phyloP scores from a whole-genome alignment of 2,329 filamentous ascomycete species.

The Capronia coronata region DNA sequence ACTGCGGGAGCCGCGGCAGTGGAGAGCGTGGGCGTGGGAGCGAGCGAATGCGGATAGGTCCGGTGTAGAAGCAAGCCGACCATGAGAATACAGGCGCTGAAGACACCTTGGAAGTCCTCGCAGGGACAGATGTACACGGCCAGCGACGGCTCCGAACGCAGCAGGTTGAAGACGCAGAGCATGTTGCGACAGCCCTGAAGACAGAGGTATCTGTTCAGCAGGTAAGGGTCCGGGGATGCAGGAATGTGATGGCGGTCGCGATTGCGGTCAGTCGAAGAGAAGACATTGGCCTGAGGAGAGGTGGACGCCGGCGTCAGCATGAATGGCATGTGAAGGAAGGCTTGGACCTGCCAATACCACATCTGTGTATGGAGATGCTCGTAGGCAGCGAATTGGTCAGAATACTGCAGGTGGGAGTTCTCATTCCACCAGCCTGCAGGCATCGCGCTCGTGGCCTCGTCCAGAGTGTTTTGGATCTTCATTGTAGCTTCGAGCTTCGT shows the following conservation, averaged over 20 bases:
- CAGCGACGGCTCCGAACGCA: slow-evolving; percentile 23
- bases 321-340: slow-evolving; percentile 25
- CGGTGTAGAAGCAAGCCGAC: slow-evolving; percentile 20
- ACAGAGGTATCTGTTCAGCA: slow-evolving; percentile 19
- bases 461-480: slow-evolving; percentile 16
- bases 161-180: slow-evolving; percentile 19
- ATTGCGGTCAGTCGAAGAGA: no score
- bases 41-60: neutral
- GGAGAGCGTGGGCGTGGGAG: neutral
- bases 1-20: no score
- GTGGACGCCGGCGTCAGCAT: slow-evolving; percentile 17
- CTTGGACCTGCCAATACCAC: slow-evolving; percentile 27
- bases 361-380: slow-evolving; percentile 24
- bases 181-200: slow-evolving; percentile 20
- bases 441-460: slow-evolving; percentile 17
- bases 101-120: slow-evolving; percentile 26
- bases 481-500: slow-evolving; percentile 11
- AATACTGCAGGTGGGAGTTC: slow-evolving; percentile 8
- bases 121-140: slow-evolving; percentile 27
- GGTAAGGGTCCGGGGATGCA: slow-evolving; percentile 9
- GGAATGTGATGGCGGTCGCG: neutral
- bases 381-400: slow-evolving; percentile 14
- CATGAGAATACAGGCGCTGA: slow-evolving; percentile 23
- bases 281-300: no score
- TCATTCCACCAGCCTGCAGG: slow-evolving; percentile 24